phyloP scores from a whole-genome alignment of 2,329 filamentous ascomycete species.

The Colletotrichum brevisporum region DNA sequence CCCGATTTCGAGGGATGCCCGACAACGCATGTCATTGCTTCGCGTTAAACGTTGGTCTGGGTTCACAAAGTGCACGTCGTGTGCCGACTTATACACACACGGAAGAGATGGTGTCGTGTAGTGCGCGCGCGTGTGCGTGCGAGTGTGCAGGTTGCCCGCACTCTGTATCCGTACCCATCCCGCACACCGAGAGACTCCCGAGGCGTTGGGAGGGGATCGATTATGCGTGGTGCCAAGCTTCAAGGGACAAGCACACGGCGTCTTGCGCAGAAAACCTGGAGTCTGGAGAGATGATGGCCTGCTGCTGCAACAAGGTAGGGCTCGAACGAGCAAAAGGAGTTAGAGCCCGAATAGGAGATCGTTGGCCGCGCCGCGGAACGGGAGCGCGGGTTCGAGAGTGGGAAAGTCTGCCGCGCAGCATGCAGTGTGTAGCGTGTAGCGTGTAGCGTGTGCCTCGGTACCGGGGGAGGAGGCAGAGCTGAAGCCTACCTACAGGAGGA shows the following conservation, averaged over 20 bases:
- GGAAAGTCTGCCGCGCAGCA: constrained; percentile 1
- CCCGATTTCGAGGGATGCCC: constrained; percentile 11
- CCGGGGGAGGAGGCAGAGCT: constrained; percentile 19
- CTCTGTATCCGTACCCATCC: not conserved
- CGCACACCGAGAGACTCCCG: constrained; percentile 21
- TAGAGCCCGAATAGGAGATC: constrained; percentile 35
- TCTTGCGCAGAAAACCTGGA: constrained; percentile 35
- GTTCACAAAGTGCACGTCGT: constrained; percentile 2
- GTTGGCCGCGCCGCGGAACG: constrained; percentile 33
- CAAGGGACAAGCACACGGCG: constrained; percentile 20
- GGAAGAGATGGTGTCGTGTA: not conserved
- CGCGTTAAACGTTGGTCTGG: not conserved
- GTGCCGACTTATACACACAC: not conserved
- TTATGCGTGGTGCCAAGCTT: constrained; percentile 25
- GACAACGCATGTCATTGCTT: constrained; percentile 12
- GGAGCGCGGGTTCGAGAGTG: constrained; percentile 30
- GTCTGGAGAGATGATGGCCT: constrained; percentile 29
- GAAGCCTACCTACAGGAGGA: constrained; percentile 4
- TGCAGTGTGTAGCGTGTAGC: not conserved
- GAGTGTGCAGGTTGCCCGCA: not conserved
- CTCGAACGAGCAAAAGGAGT: constrained; percentile 27
- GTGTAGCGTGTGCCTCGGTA: constrained; percentile 36
- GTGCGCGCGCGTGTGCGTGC: not conserved
- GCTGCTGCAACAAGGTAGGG: constrained; percentile 18
- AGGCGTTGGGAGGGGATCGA: constrained; percentile 18